Base-by-base conservation (phyloP, 306 rosid genomes). In the Cucurbita pepo region DNA sequence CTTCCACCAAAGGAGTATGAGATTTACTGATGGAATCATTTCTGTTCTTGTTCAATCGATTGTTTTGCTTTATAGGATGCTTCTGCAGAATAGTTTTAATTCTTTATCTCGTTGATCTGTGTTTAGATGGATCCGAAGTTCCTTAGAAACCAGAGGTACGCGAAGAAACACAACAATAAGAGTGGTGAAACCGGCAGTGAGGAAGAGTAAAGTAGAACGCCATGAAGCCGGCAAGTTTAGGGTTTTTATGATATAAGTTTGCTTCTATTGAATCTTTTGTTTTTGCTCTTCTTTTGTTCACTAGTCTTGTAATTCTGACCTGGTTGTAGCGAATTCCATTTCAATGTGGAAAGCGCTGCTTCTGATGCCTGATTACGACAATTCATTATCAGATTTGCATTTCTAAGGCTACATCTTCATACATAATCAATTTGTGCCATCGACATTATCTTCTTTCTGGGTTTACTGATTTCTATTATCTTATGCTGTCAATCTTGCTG, bases 121-220 rank as follows among this genome's bases (percentile, higher is more conserved):
- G 2, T 77, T 11, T 50, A 94, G 99, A 95, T 95, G 99, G 99
- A 95, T 72, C 97, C 97, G 10, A 95, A 95, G 88, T 95, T 95
- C 37, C 77, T 95, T 86, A 89, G 99, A 93, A 95, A 95, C 88
- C 99, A 95, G 82, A 91, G 99, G 99, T 95, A 95, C 45, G 99
- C 99, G 0, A 95, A 97, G 95, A 95, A 95, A 85, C 99, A 95
- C 73, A 89, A 95, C 87, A 91, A 84, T 75, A 85, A 86, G 75
- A 82, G 45, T 62, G 87, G 67, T 6, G 97, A 91, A 61, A 8
- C 81, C 0, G 85, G 75, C 25, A 18, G 84, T 0, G 97, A 77
- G 21, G 91, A 91, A 85, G 95, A 94, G 83, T 94, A 85, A 84
- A 77, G 0, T 45, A 67, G 55, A 5, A 66, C 7, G 72, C 61